Base-by-base conservation (phyloP, 2,329 filamentous ascomycete genomes). In the Aureobasidium musti region DNA sequence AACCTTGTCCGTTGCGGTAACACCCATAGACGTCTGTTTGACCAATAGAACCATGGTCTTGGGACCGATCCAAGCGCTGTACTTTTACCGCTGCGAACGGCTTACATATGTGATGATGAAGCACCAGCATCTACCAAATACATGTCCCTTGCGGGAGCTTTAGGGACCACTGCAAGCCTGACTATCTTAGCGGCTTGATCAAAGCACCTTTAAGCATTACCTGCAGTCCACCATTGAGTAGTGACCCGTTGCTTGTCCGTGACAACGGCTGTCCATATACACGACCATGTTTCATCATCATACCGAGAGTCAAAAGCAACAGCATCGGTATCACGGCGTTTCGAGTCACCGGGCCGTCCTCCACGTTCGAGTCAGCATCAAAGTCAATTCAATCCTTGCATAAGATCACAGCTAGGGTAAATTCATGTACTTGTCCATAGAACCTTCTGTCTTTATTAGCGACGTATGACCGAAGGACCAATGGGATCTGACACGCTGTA, bases 281-380 rank as follows among this genome's bases (percentile, higher is more conserved):
- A 45, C 8, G 45, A 10, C 26, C 47, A 41, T 41, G 59, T 52
- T 63, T 63, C 59, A 63, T 52, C 59, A 61, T 47, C 43, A 33
- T 21, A 49, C 28, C 19, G 11, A 54, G 30, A 33, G 30, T 26
- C 30, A 49, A 37, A 45, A 39, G 45, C 21, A 63, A 39, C 28
- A 23, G 14, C 47, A 41, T 63, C 59, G 59, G 59, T 28, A 5
- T 52, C 59, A 52, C 59, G 59, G 59, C 23, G 45, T 21, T 63
- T 52, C 23, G 30, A 61, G n/a, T 30, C 49, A 50, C 43, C 59
- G 45, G 45, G 47, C 59, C 59, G 59, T 17, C 26, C 26, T 52
- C 10, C 26, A 33, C 33, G 11, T 21, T 28, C 30, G 33, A 63
- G 59, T 63, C 57, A 61, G 57, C 43, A 37, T 52, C 28, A n/a